Evolutionary conservation across 305 asterid genomes (phyloP), one percentile per base, ranked within the genome.

Genomic region (Fraxinus baroniana): DNA sequence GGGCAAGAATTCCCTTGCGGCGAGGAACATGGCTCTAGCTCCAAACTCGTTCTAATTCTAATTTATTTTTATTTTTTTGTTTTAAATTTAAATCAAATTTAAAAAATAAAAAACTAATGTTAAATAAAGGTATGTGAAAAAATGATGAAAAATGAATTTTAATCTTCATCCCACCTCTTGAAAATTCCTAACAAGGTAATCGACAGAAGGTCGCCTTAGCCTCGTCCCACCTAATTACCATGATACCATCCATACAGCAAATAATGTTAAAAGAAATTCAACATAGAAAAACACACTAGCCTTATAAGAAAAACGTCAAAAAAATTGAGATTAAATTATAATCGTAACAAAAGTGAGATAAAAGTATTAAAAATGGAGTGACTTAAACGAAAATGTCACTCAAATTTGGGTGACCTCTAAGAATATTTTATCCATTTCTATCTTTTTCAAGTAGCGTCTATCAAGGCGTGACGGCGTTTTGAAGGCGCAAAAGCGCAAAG

Each of bases 401-500:
- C n/a, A 55, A 17, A 55, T 20, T 17, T 55, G 24, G 64, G 3
- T 5, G 8, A 5, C 64, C 24, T 55, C 24, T n/a, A n/a, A 1
- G 20, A 15, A n/a, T 13, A 46, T 55, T 55, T 55, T 52, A 52
- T 52, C n/a, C 22, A 52, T 3, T 17, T 52, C 64, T 13, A 5
- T 52, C 49, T 64, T 64, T 1, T 30, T 18, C 24, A 36, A 68
- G 79, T 20, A 52, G 37, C 73, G 82, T 32, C 41, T 36, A 57
- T 84, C 83, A 76, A 79, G 86, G 79, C 37, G 66, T 33, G 66
- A 46, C 17, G 22, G 37, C 68, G 39, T 39, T 17, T 26, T 4
- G 68, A 7, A 37, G 20, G 26, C 10, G 30, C 32, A 18, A 26
- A 30, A 2, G 5, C 0, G 24, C n/a, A 55, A 22, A 9, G 20